Conservation (phyloP, 106 monocot species). For the Cymbidium sinense region DNA sequence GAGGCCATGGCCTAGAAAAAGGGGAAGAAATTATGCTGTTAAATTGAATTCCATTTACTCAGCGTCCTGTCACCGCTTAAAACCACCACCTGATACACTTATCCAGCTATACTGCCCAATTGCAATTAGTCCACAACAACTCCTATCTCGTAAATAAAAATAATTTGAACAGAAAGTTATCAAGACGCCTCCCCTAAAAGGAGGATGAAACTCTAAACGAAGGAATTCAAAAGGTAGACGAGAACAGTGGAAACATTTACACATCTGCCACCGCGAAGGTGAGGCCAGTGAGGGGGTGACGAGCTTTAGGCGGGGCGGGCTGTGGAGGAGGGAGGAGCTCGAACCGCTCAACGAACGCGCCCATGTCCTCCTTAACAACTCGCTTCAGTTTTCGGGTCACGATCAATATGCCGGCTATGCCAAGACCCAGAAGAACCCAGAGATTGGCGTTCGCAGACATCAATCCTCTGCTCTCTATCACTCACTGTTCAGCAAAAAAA, state of each 20-base stretch:
- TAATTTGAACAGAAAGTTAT: neutral
- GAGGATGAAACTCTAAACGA: neutral
- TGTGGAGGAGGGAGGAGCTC: slow-evolving; percentile 93
- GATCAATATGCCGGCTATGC: slow-evolving; percentile 72
- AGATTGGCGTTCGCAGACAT: slow-evolving; percentile 9
- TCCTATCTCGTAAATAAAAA: neutral
- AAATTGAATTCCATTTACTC: no score
- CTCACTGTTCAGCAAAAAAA: neutral
- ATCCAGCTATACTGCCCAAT: neutral
- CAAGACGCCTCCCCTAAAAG: neutral
- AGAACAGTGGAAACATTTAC: slow-evolving; percentile 27
- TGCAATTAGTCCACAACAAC: neutral
- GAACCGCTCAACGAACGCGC: slow-evolving; percentile 77
- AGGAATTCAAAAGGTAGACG: neutral
- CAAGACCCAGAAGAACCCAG: slow-evolving; percentile 72
- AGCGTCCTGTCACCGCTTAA: neutral
- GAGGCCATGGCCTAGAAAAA: no score
- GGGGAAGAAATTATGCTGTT: no score
- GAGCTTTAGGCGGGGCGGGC: slow-evolving; percentile 87
- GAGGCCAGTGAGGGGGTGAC: slow-evolving; percentile 76
- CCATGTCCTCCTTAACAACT: slow-evolving; percentile 58
- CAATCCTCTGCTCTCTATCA: neutral
- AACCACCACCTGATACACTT: neutral
- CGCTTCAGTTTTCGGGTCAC: slow-evolving; percentile 49
- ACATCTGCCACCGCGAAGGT: slow-evolving; percentile 85